These are phyloP conservation scores for Plantago rigida DNA, from an alignment of 305 asterid genomes.

Conservation along the genomic window DNA sequence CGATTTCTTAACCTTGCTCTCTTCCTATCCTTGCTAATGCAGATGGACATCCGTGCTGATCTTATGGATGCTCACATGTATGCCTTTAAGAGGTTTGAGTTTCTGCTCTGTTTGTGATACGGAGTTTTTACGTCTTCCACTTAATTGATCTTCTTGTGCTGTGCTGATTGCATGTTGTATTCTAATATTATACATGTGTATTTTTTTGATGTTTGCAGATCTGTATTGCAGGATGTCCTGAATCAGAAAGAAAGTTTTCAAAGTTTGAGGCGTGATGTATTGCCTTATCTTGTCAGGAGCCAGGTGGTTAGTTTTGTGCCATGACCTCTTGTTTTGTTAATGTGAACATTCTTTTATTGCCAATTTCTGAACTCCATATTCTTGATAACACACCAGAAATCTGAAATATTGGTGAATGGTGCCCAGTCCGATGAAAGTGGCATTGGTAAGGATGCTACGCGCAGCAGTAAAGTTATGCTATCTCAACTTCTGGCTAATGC, in stretches of 20 bases:
- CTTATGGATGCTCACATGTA: slow-evolving; percentile 97
- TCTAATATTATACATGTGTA: slow-evolving; percentile 6
- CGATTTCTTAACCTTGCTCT: slow-evolving; percentile 7
- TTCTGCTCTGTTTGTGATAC: slow-evolving; percentile 26
- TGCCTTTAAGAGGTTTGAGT: slow-evolving; percentile 88
- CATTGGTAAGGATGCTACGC: slow-evolving; percentile 48
- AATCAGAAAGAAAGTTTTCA: slow-evolving; percentile 61
- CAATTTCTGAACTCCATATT: slow-evolving; percentile 26
- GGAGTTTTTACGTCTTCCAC: slow-evolving; percentile 22
- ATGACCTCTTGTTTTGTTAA: background rate
- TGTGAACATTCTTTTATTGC: slow-evolving; percentile 3
- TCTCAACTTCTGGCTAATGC: slow-evolving; percentile 89
- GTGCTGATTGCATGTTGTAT: slow-evolving; percentile 1
- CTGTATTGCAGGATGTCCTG: slow-evolving; percentile 76
- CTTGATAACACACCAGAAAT: slow-evolving; percentile 49
- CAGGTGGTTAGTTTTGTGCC: slow-evolving; percentile 68
- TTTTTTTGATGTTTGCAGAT: slow-evolving; percentile 36
- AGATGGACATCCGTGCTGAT: slow-evolving; percentile 93
- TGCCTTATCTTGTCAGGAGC: slow-evolving; percentile 85
- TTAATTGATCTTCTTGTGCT: slow-evolving; percentile 16
- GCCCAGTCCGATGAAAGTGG: slow-evolving; percentile 67
- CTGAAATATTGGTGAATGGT: slow-evolving; percentile 62
- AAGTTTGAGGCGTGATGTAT: slow-evolving; percentile 77
- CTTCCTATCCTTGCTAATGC: slow-evolving; percentile 27
- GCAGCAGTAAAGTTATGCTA: slow-evolving; percentile 49